These are phyloP conservation scores for Candida golubevii DNA, from an alignment of 805 yeast species.

Conservation along the genomic window DNA sequence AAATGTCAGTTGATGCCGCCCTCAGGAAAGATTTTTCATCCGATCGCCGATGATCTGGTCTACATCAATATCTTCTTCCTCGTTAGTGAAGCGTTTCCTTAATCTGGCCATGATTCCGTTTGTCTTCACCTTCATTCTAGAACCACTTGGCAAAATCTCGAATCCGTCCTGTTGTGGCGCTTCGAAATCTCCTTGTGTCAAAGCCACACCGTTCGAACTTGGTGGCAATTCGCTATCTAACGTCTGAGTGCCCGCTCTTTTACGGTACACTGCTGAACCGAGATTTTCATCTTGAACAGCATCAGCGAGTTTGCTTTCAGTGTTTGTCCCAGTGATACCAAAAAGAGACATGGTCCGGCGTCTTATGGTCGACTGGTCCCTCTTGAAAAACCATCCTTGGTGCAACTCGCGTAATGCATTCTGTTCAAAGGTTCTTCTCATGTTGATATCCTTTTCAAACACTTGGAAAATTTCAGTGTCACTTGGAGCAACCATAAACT, in stretches of 20 bases:
- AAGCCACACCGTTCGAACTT: constrained; percentile 33
- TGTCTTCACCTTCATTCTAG: constrained; percentile 43
- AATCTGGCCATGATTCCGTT: constrained; percentile 23
- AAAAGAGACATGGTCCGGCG: constrained; percentile 9
- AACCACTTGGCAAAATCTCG: constrained; percentile 74
- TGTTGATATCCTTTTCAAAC: constrained; percentile 63
- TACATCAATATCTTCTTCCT: constrained; percentile 39
- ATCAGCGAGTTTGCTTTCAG: constrained; percentile 8
- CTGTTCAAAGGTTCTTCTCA: constrained; percentile 67
- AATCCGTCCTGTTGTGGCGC: constrained; percentile 32
- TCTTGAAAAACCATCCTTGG: constrained; percentile 73
- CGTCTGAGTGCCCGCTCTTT: constrained; percentile 47
- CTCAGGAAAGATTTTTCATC: constrained; percentile 14
- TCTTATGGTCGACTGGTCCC: constrained; percentile 35
- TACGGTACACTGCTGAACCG: constrained; percentile 38
- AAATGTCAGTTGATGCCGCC: too few species aligned
- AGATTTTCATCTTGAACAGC: constrained; percentile 12
- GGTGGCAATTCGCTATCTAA: constrained; percentile 49
- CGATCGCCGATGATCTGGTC: constrained; percentile 54
- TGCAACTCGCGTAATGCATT: constrained; percentile 67
- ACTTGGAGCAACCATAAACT: constrained; percentile 54
- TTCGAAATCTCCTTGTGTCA: constrained; percentile 27
- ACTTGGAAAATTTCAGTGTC: constrained; percentile 79
- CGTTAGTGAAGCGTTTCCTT: constrained; percentile 37
- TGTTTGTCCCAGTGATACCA: constrained; percentile 18